phyloP scores from a whole-genome alignment of 495 filamentous ascomycete genomes.

The Trichoderma virens region DNA sequence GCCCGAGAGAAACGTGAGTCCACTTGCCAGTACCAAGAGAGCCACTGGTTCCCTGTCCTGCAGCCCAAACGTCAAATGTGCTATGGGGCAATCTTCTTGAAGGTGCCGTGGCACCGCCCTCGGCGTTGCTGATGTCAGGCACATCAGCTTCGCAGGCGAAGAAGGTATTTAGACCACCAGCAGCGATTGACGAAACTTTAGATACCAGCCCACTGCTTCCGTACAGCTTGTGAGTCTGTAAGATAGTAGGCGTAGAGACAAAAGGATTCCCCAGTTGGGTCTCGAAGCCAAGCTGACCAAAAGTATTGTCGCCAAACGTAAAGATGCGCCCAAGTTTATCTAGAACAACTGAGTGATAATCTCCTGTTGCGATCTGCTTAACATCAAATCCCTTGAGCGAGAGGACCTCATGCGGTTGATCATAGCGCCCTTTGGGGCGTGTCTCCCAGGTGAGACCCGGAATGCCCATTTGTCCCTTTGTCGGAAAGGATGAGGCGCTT shows the following conservation, averaged over 20 bases:
- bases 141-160: slow-evolving; percentile 72
- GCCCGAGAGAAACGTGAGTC: slow-evolving; percentile 75
- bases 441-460: slow-evolving; percentile 73
- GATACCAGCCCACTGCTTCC: slow-evolving; percentile 49
- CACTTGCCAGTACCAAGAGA: slow-evolving; percentile 79
- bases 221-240: slow-evolving; percentile 67
- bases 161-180: slow-evolving; percentile 79
- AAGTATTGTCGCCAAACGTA: slow-evolving; percentile 82
- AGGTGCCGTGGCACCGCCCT: not conserved
- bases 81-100: slow-evolving; percentile 28
- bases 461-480: slow-evolving; percentile 78
- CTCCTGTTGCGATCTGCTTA: slow-evolving; percentile 68
- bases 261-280: slow-evolving; percentile 50
- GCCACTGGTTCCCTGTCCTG: slow-evolving; percentile 78
- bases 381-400: slow-evolving; percentile 50
- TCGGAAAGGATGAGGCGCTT: slow-evolving; percentile 68
- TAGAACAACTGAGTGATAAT: slow-evolving; percentile 75
- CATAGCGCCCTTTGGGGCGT: slow-evolving; percentile 68
- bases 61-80: slow-evolving; percentile 69
- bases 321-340: slow-evolving; percentile 72
- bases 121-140: not conserved
- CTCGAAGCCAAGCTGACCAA: slow-evolving; percentile 78
- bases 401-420: slow-evolving; percentile 62
- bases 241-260: slow-evolving; percentile 58
- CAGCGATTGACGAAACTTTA: slow-evolving; percentile 63